Evolutionary conservation across 345 rosid genomes (phyloP).

Genomic region (Isatis tinctoria): DNA sequence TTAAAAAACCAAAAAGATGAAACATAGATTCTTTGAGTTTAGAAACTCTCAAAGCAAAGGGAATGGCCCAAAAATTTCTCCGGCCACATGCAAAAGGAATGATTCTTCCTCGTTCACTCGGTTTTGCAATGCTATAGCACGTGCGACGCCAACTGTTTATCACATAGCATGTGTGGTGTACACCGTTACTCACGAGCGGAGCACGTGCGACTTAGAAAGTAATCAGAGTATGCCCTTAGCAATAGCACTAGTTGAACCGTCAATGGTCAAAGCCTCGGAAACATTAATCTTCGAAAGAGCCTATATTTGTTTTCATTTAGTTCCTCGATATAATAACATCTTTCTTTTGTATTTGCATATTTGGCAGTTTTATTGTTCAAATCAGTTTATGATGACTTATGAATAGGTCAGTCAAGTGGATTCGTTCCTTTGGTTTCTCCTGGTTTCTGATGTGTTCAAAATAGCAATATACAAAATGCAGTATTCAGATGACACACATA

Average conservation of each 20-base stretch:
- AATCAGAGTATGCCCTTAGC: neutral
- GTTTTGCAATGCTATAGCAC: conserved; percentile 18
- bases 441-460: neutral
- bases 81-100: conserved; percentile 31
- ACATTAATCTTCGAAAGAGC: conserved; percentile 18
- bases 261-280: conserved; percentile 28
- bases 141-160: conserved; percentile 32
- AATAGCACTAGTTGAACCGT: conserved; percentile 4
- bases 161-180: conserved; percentile 10
- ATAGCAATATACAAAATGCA: no score
- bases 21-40: conserved; percentile 20
- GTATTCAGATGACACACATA: no score
- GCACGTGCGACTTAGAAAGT: conserved; percentile 12
- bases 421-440: neutral
- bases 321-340: neutral
- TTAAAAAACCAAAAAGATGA: neutral
- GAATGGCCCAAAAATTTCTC: conserved; percentile 2
- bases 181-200: conserved; percentile 13
- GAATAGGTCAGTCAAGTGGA: neutral
- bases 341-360: conserved; percentile 7
- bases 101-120: conserved; percentile 22
- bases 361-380: neutral
- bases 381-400: neutral
- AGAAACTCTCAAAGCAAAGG: conserved; percentile 29
- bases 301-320: conserved; percentile 14